Evolutionary conservation across 768 basidiomycete genomes (phyloP), one percentile per base, ranked within the genome.

Genomic region (Paxillus ammoniavirescens): DNA sequence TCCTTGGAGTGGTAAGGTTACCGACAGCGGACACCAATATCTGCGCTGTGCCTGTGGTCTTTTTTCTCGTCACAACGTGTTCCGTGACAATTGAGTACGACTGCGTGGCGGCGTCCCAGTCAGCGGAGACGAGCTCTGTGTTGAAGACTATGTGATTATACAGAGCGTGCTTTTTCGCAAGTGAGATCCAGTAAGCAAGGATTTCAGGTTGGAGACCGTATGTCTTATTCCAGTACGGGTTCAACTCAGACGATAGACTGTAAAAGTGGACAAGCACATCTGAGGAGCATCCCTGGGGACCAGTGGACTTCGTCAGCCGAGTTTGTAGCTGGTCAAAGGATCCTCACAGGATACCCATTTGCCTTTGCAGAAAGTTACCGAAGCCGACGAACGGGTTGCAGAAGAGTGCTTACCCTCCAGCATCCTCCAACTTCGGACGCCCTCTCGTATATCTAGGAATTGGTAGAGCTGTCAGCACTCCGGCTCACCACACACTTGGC

Each of bases 21-120:
- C 80, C 79, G 35, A 75, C 55, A 3, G 80, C 82, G 0, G 78
- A 78, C 15, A 83, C 71, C 13, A 83, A 45, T 18, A 83, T 68
- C 50, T 80, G 69, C 15, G 78, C 77, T 0, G 58, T 69, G 13
- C 64, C 67, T 0, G 52, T 58, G 5, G 61, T 58, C 15, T 56
- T 50, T 40, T 63, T 61, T 6, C 72, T 72, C 0, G 73, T 73
- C 1, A 44, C 13, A 2, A 69, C 56, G 46, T 73, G 63, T 47
- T 74, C 56, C 21, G 66, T 48, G 4, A 42, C 45, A 43, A 82
- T 51, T 7, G 69, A 50, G 52, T 80, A 82, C 1, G 58, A 48
- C 23, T 75, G 70, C 0, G 54, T 45, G 4, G 40, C 30, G 7
- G 56, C 49, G 54, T 77, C 72, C 82, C 83, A 85, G 15, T 63